Evolutionary conservation across 169 alveolate genomes (phyloP), one percentile per base, ranked within the genome.

Genomic region (Eimeria falciformis): DNA sequence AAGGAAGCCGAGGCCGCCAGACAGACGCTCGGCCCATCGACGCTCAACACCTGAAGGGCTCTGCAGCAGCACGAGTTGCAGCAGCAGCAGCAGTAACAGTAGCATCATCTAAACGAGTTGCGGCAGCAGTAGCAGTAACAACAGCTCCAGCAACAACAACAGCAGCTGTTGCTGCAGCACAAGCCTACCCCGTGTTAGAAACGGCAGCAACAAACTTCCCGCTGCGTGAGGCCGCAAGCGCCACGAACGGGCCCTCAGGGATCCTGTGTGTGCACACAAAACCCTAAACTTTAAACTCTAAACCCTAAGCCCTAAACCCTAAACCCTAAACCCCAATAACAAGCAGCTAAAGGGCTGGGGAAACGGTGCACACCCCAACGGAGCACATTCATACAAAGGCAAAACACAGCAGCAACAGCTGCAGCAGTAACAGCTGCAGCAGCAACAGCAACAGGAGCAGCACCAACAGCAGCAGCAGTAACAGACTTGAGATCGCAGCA

Each of bases 1-100:
- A 93, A 62, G 77, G 78, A 27, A 11, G 95, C 82, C 66, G 90
- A 91, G 58, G 84, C 95, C 43, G 92, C 75, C 17, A 58, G 89
- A 47, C 82, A 82, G 53, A 93, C 82, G 82, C 85, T 78, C 7
- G 89, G 14, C n/a, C 84, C 23, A 90, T 89, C 92, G 90, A 93
- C 62, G 62, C 62, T 7, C 90, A 84, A 93, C 46, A 93, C 92
- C 92, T 69, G 88, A 33, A 93, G 89, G 43, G 75, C 75, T 5
- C 95, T 71, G 83, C 55, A 29, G 12, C 58, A 37, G 40, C 21
- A 29, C 43, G 43, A 6, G 79, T 7, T 25, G 79, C 7, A 5
- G 29, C n/a, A n/a, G n/a, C n/a, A n/a, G n/a, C n/a, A n/a, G n/a
- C n/a, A n/a, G n/a, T n/a, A n/a, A n/a, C n/a, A n/a, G 62, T 11